These are phyloP conservation scores for Yamadazyma kitorensis DNA, from an alignment of 805 yeast species.

Conservation along the genomic window DNA sequence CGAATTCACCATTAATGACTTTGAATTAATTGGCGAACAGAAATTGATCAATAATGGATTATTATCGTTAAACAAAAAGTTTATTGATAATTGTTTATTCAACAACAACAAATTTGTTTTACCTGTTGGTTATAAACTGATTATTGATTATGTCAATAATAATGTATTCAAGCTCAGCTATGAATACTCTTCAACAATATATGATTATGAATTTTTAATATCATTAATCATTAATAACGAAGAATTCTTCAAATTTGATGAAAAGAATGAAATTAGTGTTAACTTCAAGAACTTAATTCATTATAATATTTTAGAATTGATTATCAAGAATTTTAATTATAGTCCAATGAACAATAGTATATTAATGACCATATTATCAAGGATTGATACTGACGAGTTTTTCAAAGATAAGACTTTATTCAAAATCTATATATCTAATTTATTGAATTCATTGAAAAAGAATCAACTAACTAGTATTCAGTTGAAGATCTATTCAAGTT, in stretches of 20 bases:
- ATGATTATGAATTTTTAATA: constrained; percentile 73
- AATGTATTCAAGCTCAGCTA: constrained; percentile 17
- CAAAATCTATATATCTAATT: constrained; percentile 51
- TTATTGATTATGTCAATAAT: constrained; percentile 11
- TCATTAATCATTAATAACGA: constrained; percentile 60
- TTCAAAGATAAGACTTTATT: constrained; percentile 58
- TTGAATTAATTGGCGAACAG: constrained; percentile 46
- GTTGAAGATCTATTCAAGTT: constrained; percentile 52
- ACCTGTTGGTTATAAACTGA: constrained; percentile 7
- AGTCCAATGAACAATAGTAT: constrained; percentile 41
- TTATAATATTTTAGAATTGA: constrained; percentile 50
- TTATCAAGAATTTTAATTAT: constrained; percentile 43
- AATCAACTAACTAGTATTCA: constrained; percentile 28
- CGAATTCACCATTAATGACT: constrained; percentile 40
- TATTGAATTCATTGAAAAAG: constrained; percentile 34
- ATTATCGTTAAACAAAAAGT: constrained; percentile 48
- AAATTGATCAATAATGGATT: constrained; percentile 45
- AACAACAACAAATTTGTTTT: constrained; percentile 4
- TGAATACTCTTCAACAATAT: constrained; percentile 30
- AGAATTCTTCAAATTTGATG: constrained; percentile 48
- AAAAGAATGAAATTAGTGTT: constrained; percentile 26
- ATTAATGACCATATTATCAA: constrained; percentile 41
- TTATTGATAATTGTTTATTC: constrained; percentile 35
- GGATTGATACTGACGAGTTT: constrained; percentile 30
- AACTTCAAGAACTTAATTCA: constrained; percentile 59